phyloP scores from a whole-genome alignment of 2,329 filamentous ascomycete species.

The Colletotrichum zoysiae region DNA sequence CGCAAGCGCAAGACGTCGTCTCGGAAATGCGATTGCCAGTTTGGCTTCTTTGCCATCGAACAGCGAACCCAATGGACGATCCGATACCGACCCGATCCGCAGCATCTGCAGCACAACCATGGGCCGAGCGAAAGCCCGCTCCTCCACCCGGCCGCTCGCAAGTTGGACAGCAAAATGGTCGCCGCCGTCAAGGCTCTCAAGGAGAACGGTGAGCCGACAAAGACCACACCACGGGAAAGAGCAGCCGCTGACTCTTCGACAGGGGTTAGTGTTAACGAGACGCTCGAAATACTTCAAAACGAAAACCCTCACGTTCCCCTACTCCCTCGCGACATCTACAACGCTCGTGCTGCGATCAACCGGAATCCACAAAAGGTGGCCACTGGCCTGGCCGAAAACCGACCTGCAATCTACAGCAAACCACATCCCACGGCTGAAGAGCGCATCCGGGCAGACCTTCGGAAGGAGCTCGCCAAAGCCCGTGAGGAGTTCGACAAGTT shows the following conservation, averaged over 20 bases:
- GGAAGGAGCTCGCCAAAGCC: slow-evolving; percentile 70
- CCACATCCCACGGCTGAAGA: slow-evolving; percentile 73
- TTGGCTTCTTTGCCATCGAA: slow-evolving; percentile 78
- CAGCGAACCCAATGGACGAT: slow-evolving; percentile 76
- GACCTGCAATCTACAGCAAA: slow-evolving; percentile 76
- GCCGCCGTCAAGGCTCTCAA: slow-evolving; percentile 75
- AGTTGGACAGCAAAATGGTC: slow-evolving; percentile 76
- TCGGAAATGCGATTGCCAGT: slow-evolving; percentile 76
- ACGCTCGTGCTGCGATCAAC: slow-evolving; percentile 75
- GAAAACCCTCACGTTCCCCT: slow-evolving; percentile 74
- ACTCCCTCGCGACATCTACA: slow-evolving; percentile 75
- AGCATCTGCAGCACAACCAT: slow-evolving; percentile 73
- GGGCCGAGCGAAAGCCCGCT: slow-evolving; percentile 75
- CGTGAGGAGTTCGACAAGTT: slow-evolving; percentile 68
- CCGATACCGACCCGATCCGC: slow-evolving; percentile 70
- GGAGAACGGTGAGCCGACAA: slow-evolving; percentile 67
- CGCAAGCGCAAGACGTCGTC: slow-evolving; percentile 76
- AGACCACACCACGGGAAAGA: slow-evolving; percentile 34
- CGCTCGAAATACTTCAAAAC: slow-evolving; percentile 73
- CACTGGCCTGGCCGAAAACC: slow-evolving; percentile 69
- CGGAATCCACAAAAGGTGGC: slow-evolving; percentile 74
- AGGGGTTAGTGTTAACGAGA: slow-evolving; percentile 75
- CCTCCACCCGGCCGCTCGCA: slow-evolving; percentile 74
- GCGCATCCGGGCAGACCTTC: slow-evolving; percentile 71
- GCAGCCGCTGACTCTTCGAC: slow-evolving; percentile 50